Conservation (phyloP, 73 alveolate species). For the Uronychia binucleata region DNA sequence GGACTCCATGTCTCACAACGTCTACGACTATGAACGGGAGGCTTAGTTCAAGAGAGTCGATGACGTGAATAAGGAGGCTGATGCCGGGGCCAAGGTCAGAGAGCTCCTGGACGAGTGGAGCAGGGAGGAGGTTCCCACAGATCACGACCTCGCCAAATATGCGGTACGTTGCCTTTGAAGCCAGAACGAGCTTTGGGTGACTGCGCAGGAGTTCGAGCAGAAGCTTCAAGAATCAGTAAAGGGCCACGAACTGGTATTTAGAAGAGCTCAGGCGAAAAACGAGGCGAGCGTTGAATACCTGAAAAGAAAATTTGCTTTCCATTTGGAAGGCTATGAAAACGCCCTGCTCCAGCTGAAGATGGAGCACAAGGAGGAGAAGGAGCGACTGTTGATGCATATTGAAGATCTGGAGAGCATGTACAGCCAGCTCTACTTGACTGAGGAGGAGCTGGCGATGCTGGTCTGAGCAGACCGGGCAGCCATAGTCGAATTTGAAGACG, state of each 20-base stretch:
- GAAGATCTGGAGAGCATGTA: background rate
- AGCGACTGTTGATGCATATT: background rate
- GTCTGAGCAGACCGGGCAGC: background rate
- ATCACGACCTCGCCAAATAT: background rate
- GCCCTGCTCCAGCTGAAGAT: background rate
- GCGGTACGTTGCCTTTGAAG: background rate
- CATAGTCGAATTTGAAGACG: background rate
- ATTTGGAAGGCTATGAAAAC: background rate
- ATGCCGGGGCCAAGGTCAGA: background rate
- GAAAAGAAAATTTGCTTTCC: background rate
- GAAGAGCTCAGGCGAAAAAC: background rate
- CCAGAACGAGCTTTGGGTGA: constrained; percentile 8
- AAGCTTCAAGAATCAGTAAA: background rate
- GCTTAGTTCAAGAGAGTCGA: background rate
- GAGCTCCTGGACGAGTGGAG: background rate
- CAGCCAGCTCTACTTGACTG: background rate
- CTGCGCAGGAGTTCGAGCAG: constrained; percentile 5
- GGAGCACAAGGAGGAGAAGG: background rate
- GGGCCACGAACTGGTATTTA: background rate
- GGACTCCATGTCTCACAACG: background rate
- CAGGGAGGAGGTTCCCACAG: background rate
- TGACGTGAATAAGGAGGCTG: background rate
- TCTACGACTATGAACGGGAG: background rate
- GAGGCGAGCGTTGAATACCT: background rate
- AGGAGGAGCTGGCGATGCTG: background rate